Evolutionary conservation across 805 yeast genomes (phyloP).

Genomic region (baker's yeast (Saccharomyces cerevisiae)): DNA sequence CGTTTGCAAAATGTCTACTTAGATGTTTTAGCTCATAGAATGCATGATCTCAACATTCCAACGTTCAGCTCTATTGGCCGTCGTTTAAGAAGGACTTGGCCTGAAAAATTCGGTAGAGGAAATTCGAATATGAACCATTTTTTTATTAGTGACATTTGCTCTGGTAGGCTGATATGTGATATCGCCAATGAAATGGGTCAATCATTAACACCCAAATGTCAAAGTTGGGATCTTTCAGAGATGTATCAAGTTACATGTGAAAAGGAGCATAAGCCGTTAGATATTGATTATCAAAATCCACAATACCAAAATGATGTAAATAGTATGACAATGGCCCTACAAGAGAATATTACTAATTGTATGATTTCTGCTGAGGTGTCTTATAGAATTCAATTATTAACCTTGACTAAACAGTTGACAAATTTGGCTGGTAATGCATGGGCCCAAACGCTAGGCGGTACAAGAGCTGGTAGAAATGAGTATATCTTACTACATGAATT

Average conservation of each 20-base stretch:
- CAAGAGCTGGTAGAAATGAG: constrained; percentile 93
- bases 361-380: constrained; percentile 70
- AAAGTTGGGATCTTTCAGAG: constrained; percentile 87
- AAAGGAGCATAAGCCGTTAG: constrained; percentile 52
- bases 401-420: constrained; percentile 85
- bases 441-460: constrained; percentile 90
- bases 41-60: constrained; percentile 62
- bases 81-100: constrained; percentile 67
- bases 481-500: constrained; percentile 89
- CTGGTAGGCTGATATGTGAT: constrained; percentile 87
- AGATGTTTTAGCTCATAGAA: constrained; percentile 72
- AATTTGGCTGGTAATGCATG: constrained; percentile 95
- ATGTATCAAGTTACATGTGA: constrained; percentile 79
- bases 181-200: constrained; percentile 92
- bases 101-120: constrained; percentile 56
- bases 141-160: constrained; percentile 58
- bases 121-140: constrained; percentile 44
- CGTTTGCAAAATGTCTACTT: constrained; percentile 69
- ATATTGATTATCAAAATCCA: constrained; percentile 63
- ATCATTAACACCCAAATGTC: constrained; percentile 83
- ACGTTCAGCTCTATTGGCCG: constrained; percentile 84
- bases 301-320: constrained; percentile 59
- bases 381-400: constrained; percentile 72
- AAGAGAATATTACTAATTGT: constrained; percentile 60
- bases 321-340: constrained; percentile 58